A percentile compares a stretch with the other conserved stretches of the same genome.
Conservation (phyloP, 495 filamentous ascomycete genomes). For the Acidiella bohemica region DNA sequence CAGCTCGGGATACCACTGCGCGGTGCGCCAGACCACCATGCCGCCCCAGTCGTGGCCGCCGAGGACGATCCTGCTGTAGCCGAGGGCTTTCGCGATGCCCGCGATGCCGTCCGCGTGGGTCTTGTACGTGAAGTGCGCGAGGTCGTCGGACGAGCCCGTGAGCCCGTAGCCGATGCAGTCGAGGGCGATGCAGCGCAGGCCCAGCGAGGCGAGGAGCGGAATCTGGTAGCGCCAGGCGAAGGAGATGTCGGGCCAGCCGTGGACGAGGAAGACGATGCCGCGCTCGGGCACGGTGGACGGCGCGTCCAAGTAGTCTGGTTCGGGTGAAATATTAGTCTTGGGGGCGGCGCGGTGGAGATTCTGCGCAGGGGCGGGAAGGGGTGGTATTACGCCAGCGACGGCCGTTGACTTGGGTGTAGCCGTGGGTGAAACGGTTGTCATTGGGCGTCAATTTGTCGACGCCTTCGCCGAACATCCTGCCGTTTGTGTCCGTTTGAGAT, state of each 20-base stretch:
- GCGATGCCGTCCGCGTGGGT: conserved; percentile 54
- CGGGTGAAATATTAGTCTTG: neutral
- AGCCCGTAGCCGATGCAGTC: conserved; percentile 51
- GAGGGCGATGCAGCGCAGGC: conserved; percentile 59
- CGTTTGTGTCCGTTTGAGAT: too few relatives aligned
- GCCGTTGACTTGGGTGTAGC: conserved; percentile 26
- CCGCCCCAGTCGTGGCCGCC: conserved; percentile 78
- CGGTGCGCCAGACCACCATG: conserved; percentile 45
- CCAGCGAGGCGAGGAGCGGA: conserved; percentile 53
- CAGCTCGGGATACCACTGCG: conserved; percentile 57
- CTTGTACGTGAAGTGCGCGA: conserved; percentile 51
- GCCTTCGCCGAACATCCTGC: neutral
- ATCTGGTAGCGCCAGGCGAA: conserved; percentile 76
- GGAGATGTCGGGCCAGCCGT: conserved; percentile 56
- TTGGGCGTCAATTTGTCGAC: conserved; percentile 24
- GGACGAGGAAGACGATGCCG: conserved; percentile 30
- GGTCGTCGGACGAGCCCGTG: conserved; percentile 26
- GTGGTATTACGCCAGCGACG: conserved; percentile 25
- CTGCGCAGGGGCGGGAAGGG: neutral
- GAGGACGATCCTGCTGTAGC: conserved; percentile 48
- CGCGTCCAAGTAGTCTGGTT: conserved; percentile 20
- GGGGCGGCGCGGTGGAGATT: neutral
- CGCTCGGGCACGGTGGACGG: conserved; percentile 3
- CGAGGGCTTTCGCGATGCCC: conserved; percentile 45
- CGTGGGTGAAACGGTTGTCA: conserved; percentile 26